These are phyloP conservation scores for Penicillium hesseltinei DNA, from an alignment of 2,329 filamentous ascomycete genomes.

Conservation along the genomic window DNA sequence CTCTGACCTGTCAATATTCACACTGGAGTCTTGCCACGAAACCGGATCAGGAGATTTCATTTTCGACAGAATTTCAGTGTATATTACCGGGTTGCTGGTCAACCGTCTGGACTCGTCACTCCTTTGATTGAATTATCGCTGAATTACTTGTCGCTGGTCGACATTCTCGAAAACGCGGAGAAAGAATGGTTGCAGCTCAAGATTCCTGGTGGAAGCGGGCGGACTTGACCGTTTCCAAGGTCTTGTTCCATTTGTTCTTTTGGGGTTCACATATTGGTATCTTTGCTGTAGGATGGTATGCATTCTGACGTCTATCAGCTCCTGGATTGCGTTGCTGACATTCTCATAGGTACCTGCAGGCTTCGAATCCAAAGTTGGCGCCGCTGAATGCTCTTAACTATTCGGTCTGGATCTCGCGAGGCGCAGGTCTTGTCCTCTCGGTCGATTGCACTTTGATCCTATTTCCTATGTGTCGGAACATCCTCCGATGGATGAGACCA, in stretches of 20 bases:
- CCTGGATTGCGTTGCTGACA: conserved; percentile 20
- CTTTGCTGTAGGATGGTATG: conserved; percentile 85
- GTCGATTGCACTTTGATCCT: conserved; percentile 86
- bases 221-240: conserved; percentile 68
- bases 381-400: conserved; percentile 76
- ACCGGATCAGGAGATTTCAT: background rate
- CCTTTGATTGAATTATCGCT: conserved; percentile 14
- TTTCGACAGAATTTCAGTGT: background rate
- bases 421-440: conserved; percentile 80
- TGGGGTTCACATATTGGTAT: conserved; percentile 74
- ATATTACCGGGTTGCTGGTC: conserved; percentile 21
- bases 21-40: background rate
- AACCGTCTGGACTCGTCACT: conserved; percentile 20
- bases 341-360: conserved; percentile 72
- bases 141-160: conserved; percentile 29
- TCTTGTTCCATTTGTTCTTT: conserved; percentile 78
- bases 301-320: background rate
- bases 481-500: conserved; percentile 79
- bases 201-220: conserved; percentile 33
- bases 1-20: background rate
- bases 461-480: conserved; percentile 88
- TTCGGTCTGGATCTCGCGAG: conserved; percentile 95
- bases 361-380: conserved; percentile 63
- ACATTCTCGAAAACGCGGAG: conserved; percentile 13
- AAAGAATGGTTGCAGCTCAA: conserved; percentile 14